Base-by-base conservation (phyloP, 2,329 filamentous ascomycete genomes). In the Xylaria sp. region DNA sequence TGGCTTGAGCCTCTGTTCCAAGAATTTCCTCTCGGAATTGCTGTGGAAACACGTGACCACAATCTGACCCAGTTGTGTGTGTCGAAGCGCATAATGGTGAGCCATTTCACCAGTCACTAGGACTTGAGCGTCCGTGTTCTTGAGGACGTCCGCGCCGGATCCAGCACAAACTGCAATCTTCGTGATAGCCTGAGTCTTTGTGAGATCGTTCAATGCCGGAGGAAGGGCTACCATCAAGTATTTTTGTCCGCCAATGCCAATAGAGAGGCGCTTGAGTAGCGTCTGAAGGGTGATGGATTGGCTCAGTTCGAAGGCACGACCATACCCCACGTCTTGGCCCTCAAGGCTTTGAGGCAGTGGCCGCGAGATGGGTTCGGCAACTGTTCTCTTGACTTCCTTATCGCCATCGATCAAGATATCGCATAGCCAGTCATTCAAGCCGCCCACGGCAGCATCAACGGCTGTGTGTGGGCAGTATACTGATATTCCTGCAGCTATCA, bases 391-490 rank as follows among this genome's bases (percentile, higher is more conserved):
- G 41, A 78, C 79, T n/a, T 74, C 71, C 69, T 72, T 54, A 48
- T 75, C 73, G 25, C 75, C 74, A 10, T 89, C 90, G 1, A 91
- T 90, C 23, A 98, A 89, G 58, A 97, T 91, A 77, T 97, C 92
- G 69, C 93, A 94, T 10, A 99, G 90, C 95, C 95, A 99, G 80
- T 97, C 93, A 78, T 94, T 97, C 74, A 99, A 88, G 3, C 96
- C 96, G 20, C 90, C 89, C 0, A 90, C 89, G 0, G 93, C 93
- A 48, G 94, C 94, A 81, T 99, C 96, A 52, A 98, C 89, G 15
- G 96, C 95, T 0, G 96, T 99, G 82, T 99, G 96, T 0, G 96
- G 96, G 73, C 92, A 94, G 84, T 98, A 99, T 66, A 99, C 94
- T 73, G 94, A 97, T 76, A 99, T 94, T 44, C 95, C 94, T 79